phyloP scores from a whole-genome alignment of 805 yeast genomes.

The Yueomyces sp. region DNA sequence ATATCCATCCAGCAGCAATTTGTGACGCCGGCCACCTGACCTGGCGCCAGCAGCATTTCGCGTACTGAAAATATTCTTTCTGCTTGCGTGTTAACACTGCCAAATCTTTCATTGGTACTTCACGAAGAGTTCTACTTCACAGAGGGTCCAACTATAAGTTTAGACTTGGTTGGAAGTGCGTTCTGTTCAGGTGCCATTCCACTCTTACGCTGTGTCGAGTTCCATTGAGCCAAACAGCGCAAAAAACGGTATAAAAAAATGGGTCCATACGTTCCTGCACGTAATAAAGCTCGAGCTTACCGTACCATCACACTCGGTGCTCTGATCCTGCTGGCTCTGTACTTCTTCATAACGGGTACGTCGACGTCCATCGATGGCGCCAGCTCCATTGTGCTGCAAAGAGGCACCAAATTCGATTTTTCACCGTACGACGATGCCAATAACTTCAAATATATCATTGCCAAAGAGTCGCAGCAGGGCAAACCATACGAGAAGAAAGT shows the following conservation, averaged over 20 bases:
- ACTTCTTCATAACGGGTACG: background rate
- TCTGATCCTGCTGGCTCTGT: background rate
- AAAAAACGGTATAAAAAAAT: background rate
- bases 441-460: background rate
- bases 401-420: background rate
- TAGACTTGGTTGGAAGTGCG: too few relatives aligned
- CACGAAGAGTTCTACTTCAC: too few relatives aligned
- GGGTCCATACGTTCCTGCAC: background rate
- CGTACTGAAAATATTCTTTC: too few relatives aligned
- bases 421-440: background rate
- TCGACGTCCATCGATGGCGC: background rate
- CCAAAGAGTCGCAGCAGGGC: background rate
- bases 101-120: too few relatives aligned
- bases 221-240: too few relatives aligned
- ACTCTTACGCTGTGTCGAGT: too few relatives aligned
- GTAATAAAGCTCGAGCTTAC: background rate
- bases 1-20: too few relatives aligned
- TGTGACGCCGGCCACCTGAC: too few relatives aligned
- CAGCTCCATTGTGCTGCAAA: background rate
- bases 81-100: too few relatives aligned
- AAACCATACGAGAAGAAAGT: slow-evolving; percentile 7
- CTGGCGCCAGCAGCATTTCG: too few relatives aligned
- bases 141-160: too few relatives aligned
- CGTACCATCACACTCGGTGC: background rate
- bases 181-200: too few relatives aligned